Evolutionary conservation across 2,329 filamentous ascomycete genomes (phyloP), one percentile per base, ranked within the genome.

Genomic region (Camptophora hylomeconis): DNA sequence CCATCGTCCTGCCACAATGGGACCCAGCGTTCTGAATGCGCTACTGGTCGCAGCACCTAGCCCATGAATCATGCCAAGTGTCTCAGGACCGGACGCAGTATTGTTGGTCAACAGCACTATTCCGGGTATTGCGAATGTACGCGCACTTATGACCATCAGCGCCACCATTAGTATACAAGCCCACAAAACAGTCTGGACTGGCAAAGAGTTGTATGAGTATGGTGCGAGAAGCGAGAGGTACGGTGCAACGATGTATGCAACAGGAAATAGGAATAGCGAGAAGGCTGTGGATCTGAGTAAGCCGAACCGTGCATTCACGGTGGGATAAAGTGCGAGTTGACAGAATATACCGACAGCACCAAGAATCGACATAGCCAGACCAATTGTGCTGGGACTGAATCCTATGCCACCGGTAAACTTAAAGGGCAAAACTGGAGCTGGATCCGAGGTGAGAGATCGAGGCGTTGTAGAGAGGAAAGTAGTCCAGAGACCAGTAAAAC

Each of bases 401-500:
- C 78, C 77, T 2, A 87, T 60, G 7, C 81, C 81, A 12, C 80
- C 80, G 0, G 69, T 69, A 46, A 79, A 83, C 39, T 65, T 41
- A 35, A 60, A 58, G 0, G 73, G 72, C 1, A 70, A 35, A 11
- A 44, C 56, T 30, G 65, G 55, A 38, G 60, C 48, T 12, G 48
- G 47, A 9, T 47, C 42, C 7, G 59, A 53, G 54, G 56, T 51
- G 24, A 48, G 45, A 22, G 56, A 51, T 31, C 54, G 72, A 5
- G 76, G 74, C 0, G 77, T 74, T 0, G 78, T 80, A 1, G 79
- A 82, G 24, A 84, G 66, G 55, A 84, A 84, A 25, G 82, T 67
- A 27, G 79, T 74, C 75, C 77, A 83, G 13, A 84, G 65, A 11
- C 75, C 74, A 48, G 80, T 76, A 58, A 83, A 84, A 16, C 77